Percentiles rank a stretch among this genome's conserved stretches.
phyloP scores from a whole-genome alignment of 371 early-diverging fungal genomes.

The Sanchytrium tribonematis region DNA sequence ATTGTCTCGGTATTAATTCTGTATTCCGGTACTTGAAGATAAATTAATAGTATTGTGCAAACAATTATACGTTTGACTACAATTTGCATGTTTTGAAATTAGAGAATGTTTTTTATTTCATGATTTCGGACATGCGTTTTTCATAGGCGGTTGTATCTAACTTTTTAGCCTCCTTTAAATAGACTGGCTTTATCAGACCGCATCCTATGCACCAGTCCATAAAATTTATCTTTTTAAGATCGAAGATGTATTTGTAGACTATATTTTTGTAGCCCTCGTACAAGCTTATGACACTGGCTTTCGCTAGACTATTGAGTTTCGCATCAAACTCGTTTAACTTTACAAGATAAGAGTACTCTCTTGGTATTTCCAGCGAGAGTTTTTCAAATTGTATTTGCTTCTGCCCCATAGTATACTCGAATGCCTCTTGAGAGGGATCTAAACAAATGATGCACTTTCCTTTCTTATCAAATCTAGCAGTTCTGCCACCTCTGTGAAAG shows the following conservation, averaged over 20 bases:
- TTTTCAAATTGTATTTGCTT: background rate
- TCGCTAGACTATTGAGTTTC: background rate
- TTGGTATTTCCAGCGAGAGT: background rate
- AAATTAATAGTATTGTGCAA: too few relatives aligned
- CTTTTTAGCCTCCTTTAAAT: background rate
- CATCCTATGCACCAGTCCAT: background rate
- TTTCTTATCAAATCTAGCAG: constrained; percentile 69
- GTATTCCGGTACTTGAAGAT: too few relatives aligned
- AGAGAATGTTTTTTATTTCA: background rate
- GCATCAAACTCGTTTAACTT: background rate
- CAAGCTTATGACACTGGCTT: background rate
- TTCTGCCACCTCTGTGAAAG: constrained; percentile 91
- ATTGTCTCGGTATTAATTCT: too few relatives aligned
- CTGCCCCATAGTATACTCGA: background rate
- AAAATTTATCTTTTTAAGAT: background rate
- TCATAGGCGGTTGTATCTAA: background rate
- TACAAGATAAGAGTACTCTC: background rate
- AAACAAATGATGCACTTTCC: constrained; percentile 21
- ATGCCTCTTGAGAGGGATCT: background rate
- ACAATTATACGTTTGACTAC: too few relatives aligned
- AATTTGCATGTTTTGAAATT: too few relatives aligned
- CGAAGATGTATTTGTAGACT: background rate
- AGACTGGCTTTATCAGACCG: background rate
- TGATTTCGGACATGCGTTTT: background rate
- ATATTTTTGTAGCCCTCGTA: background rate